phyloP scores from a whole-genome alignment of 2,329 filamentous ascomycete species.

The Ascocoryne sarcoides region DNA sequence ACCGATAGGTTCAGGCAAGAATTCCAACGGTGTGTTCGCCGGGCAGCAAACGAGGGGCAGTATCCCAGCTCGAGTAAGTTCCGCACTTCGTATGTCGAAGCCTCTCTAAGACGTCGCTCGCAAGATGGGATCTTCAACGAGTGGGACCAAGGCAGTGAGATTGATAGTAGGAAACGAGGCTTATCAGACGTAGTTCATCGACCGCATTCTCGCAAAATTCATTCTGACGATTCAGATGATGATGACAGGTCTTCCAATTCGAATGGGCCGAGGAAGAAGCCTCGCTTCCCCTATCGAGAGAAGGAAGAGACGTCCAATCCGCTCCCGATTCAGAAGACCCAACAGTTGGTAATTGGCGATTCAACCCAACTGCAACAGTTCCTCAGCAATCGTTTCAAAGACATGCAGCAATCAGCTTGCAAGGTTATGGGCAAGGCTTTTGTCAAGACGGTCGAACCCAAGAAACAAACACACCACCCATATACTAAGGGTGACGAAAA shows the following conservation, averaged over 20 bases:
- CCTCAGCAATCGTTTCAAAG: constrained; percentile 53
- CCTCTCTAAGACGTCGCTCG: constrained; percentile 2
- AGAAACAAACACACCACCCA: constrained; percentile 67
- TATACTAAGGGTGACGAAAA: constrained; percentile 58
- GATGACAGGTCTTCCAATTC: constrained; percentile 7
- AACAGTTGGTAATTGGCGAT: constrained; percentile 44
- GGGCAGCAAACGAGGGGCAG: constrained; percentile 6
- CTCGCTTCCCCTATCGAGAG: constrained; percentile 12
- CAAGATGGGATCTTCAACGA: constrained; percentile 13
- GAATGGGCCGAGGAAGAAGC: constrained; percentile 15
- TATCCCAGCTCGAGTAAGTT: not conserved
- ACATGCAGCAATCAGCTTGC: constrained; percentile 61
- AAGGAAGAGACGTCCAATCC: constrained; percentile 14
- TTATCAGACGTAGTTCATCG: constrained; percentile 13
- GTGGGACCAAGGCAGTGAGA: constrained; percentile 12
- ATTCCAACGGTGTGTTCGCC: constrained; percentile 11
- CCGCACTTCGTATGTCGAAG: not conserved
- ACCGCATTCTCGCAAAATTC: constrained; percentile 10
- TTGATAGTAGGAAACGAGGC: constrained; percentile 10
- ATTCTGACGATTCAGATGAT: constrained; percentile 20
- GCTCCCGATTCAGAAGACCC: constrained; percentile 16
- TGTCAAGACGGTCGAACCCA: constrained; percentile 67
- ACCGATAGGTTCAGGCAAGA: constrained; percentile 9
- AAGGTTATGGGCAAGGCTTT: constrained; percentile 68
- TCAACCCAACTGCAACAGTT: constrained; percentile 46